Conservation (phyloP, 768 basidiomycete genomes). For the Albatrellus ellisii region DNA sequence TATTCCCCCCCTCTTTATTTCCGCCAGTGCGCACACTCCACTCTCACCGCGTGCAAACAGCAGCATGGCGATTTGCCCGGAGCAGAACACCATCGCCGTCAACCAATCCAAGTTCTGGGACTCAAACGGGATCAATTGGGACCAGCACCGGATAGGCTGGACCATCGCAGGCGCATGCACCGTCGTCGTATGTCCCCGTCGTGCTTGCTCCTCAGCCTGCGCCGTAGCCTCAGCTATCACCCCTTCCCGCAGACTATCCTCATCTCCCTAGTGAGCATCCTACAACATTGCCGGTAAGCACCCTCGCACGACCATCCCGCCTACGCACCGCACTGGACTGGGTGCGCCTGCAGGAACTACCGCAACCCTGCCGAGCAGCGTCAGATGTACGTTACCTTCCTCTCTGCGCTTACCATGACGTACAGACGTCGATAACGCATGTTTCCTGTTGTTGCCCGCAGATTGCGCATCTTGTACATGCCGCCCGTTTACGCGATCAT, state of each 20-base stretch:
- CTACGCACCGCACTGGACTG: not conserved
- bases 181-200: constrained; percentile 30
- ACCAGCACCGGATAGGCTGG: constrained; percentile 59
- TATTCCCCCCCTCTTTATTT: not conserved
- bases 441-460: no score
- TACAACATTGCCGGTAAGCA: constrained; percentile 51
- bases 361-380: constrained; percentile 61
- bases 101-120: constrained; percentile 60
- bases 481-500: constrained; percentile 71
- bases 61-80: constrained; percentile 25
- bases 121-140: constrained; percentile 39
- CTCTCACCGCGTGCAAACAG: not conserved
- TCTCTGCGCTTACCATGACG: not conserved
- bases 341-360: constrained; percentile 60
- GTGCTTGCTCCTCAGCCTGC: not conserved
- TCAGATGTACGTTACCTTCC: constrained; percentile 42
- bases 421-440: not conserved
- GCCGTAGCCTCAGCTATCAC: not conserved
- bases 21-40: not conserved
- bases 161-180: constrained; percentile 54
- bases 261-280: constrained; percentile 41
- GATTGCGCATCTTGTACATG: constrained; percentile 76
- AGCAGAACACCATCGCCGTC: constrained; percentile 31
- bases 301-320: not conserved
- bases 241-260: constrained; percentile 35